These are phyloP conservation scores for Hysterangium stoloniferum DNA, from an alignment of 768 basidiomycete genomes.

Conservation along the genomic window DNA sequence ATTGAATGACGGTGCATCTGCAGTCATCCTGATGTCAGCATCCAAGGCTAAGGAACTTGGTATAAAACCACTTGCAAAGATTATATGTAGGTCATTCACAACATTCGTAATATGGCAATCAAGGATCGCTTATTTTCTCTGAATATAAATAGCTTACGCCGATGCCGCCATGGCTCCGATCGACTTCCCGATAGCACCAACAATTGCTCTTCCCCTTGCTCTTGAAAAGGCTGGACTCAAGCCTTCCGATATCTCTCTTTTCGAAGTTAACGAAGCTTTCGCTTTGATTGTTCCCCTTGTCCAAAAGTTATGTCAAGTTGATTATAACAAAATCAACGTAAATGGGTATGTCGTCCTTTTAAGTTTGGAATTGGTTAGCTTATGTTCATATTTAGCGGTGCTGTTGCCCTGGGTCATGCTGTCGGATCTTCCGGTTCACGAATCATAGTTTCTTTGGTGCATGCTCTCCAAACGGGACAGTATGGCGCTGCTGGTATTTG, in stretches of 20 bases:
- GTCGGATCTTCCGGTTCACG: conserved; percentile 95
- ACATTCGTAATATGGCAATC: conserved; percentile 4
- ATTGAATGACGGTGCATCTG: conserved; percentile 94
- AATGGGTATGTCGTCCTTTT: conserved; percentile 57
- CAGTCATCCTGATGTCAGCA: conserved; percentile 89
- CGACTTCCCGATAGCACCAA: conserved; percentile 94
- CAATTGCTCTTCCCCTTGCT: conserved; percentile 83
- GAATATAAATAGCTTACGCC: conserved; percentile 75
- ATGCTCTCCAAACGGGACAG: conserved; percentile 85
- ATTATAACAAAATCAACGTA: conserved; percentile 83
- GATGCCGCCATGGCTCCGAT: conserved; percentile 96
- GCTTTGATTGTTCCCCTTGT: conserved; percentile 87
- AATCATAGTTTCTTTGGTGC: conserved; percentile 88
- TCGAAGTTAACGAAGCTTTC: conserved; percentile 98
- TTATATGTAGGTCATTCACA: conserved; percentile 63
- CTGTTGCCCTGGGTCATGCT: conserved; percentile 92
- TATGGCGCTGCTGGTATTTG: conserved; percentile 96
- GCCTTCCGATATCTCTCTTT: conserved; percentile 77
- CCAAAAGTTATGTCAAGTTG: conserved; percentile 79
- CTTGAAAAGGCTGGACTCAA: conserved; percentile 81
- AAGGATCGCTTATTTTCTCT: conserved; percentile 11
- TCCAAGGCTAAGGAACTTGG: conserved; percentile 89
- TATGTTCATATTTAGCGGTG: conserved; percentile 62
- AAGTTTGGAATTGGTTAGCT: too few species aligned
- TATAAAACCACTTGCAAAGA: conserved; percentile 85